phyloP scores from a whole-genome alignment of 208 protist species.

The Acanthamoeba castellanii region DNA sequence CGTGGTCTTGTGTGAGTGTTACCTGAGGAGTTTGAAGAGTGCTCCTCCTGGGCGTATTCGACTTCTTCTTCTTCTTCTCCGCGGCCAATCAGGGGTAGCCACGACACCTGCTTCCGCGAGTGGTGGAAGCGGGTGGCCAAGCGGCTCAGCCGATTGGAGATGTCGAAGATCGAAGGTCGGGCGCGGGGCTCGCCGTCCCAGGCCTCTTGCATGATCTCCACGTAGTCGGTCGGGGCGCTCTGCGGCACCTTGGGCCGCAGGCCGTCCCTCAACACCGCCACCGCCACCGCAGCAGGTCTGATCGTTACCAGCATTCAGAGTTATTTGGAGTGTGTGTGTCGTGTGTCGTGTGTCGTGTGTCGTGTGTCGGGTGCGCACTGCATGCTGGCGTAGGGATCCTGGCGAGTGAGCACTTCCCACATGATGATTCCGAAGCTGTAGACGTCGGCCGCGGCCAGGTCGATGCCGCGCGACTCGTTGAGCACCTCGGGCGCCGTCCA shows the following conservation, averaged over 20 bases:
- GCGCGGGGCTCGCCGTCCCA: not conserved
- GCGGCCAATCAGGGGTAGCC: no score
- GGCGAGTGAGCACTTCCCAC: constrained; percentile 29
- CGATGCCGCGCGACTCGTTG: not conserved
- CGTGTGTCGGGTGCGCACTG: not conserved
- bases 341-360: not conserved
- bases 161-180: constrained; percentile 6
- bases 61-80: no score
- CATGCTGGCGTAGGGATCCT: not conserved
- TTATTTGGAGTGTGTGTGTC: no score
- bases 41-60: no score
- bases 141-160: not conserved
- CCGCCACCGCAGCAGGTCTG: constrained; percentile 21
- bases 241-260: constrained; percentile 11
- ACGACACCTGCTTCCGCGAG: no score
- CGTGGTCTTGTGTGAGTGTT: no score
- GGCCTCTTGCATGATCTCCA: not conserved
- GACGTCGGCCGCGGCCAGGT: not conserved
- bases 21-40: no score
- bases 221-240: not conserved
- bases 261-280: constrained; percentile 46
- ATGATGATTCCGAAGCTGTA: constrained; percentile 51
- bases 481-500: constrained; percentile 61
- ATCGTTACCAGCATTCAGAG: no score
- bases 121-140: not conserved